Conservation (phyloP, 176 grass and related monocot species). For the Oryza punctata region DNA sequence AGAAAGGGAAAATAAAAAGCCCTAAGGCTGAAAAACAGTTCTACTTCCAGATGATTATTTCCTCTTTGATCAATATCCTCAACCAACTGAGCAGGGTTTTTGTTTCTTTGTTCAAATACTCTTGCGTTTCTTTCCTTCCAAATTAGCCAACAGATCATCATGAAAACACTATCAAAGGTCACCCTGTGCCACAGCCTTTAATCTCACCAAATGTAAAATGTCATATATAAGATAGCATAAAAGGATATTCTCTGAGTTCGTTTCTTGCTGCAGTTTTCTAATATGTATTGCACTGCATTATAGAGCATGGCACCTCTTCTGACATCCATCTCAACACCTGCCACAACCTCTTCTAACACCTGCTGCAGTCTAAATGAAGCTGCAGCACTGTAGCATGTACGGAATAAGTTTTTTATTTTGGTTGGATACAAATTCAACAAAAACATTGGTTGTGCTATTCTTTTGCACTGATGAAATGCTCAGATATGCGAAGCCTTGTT, state of each 20-base stretch:
- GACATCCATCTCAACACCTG: neutral
- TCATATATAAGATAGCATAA: neutral
- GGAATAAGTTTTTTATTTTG: constrained; percentile 7
- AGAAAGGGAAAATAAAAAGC: too few species aligned
- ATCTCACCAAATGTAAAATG: neutral
- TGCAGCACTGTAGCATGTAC: neutral
- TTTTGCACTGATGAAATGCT: neutral
- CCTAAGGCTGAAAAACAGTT: too few species aligned
- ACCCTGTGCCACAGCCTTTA: neutral
- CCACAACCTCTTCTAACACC: neutral
- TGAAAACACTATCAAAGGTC: too few species aligned
- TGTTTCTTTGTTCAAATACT: too few species aligned
- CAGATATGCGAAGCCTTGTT: neutral
- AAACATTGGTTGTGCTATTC: neutral
- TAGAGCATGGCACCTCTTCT: neutral
- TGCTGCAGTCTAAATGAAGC: neutral
- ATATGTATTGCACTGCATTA: neutral
- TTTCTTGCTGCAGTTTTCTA: neutral
- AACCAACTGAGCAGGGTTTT: too few species aligned
- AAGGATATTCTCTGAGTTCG: neutral
- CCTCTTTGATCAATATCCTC: too few species aligned
- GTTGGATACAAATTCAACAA: neutral
- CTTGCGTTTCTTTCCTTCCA: too few species aligned
- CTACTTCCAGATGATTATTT: too few species aligned
- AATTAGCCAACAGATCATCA: too few species aligned